Evolutionary conservation across 352 stramenopile genomes (phyloP).

Genomic region (Phytophthora sp.): DNA sequence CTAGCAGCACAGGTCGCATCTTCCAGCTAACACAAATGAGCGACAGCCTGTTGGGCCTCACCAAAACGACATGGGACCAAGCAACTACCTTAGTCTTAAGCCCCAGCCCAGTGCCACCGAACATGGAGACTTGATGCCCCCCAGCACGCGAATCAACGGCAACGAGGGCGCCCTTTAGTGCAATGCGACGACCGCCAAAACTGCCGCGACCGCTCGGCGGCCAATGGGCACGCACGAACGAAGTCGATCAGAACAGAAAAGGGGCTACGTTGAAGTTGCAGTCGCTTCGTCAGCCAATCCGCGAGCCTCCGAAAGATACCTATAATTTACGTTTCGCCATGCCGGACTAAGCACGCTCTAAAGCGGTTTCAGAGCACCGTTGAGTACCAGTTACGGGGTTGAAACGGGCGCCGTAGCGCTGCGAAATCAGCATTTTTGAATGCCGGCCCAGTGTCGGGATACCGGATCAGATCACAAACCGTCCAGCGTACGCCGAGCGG

Average conservation of each 20-base stretch:
- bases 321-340: slow-evolving; percentile 30
- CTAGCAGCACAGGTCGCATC: background rate
- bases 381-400: slow-evolving; percentile 9
- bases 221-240: background rate
- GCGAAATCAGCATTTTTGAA: background rate
- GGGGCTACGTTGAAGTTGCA: slow-evolving; percentile 21
- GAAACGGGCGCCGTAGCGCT: too few relatives aligned
- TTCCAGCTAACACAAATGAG: background rate
- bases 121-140: background rate
- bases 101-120: slow-evolving; percentile 7
- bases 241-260: slow-evolving; percentile 8
- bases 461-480: background rate
- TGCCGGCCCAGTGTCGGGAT: slow-evolving; percentile 1
- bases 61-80: slow-evolving; percentile 4
- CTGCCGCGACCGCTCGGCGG: background rate
- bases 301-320: slow-evolving; percentile 2
- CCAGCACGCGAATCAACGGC: background rate
- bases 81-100: background rate
- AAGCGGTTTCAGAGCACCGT: slow-evolving; percentile 1
- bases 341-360: background rate
- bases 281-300: slow-evolving; percentile 7
- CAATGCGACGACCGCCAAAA: background rate
- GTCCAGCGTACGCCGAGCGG: background rate
- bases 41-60: too few relatives aligned
- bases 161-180: background rate